Base-by-base conservation (phyloP, 164 flowering plant species). In the Tetracentron sinense region DNA sequence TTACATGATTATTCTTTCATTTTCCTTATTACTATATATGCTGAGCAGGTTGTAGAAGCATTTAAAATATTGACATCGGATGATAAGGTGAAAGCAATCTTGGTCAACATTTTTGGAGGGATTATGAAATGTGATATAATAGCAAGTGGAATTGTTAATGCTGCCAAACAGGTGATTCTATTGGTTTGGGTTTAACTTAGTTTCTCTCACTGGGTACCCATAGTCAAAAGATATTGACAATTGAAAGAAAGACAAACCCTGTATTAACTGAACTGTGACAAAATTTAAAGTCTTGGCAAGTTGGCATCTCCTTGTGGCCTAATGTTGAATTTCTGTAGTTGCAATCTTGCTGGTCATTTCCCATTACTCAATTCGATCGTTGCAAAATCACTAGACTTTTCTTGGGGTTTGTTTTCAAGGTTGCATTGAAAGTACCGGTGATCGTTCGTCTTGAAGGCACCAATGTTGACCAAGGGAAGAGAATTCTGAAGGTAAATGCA, bases 81-180 rank as follows among this genome's bases (percentile, higher is more conserved):
- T 72, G 96, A 89, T 0, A 95, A 88, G 75, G 99, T 95, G 69
- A 95, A 89, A 72, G 99, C 97, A 14, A 95, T 95, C 68, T 68
- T 95, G 77, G 99, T 95, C 58, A 95, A 95, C 78, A 95, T 95
- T 33, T 95, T 95, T 79, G 99, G 99, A 58, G 97, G 99, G 49
- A 95, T 95, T 35, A 95, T 95, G 99, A 89, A 91, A 72, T 95
- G 99, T 69, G 97, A 95, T 80, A 84, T 95, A 17, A 89, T 92
- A 66, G 99, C 99, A 42, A 85, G 96, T 72, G 99, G 99, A 38
- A 95, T 95, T 64, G 99, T 94, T 33, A 94, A 94, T 84, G 99
- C 99, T 65, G 97, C 96, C 47, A 94, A 94, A 74, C 82, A 78
- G 78, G 98, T 86, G 38, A 80, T n/a, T n/a, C n/a, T n/a, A n/a